phyloP scores from a whole-genome alignment of 2,329 filamentous ascomycete genomes.

The Alternaria sp. region DNA sequence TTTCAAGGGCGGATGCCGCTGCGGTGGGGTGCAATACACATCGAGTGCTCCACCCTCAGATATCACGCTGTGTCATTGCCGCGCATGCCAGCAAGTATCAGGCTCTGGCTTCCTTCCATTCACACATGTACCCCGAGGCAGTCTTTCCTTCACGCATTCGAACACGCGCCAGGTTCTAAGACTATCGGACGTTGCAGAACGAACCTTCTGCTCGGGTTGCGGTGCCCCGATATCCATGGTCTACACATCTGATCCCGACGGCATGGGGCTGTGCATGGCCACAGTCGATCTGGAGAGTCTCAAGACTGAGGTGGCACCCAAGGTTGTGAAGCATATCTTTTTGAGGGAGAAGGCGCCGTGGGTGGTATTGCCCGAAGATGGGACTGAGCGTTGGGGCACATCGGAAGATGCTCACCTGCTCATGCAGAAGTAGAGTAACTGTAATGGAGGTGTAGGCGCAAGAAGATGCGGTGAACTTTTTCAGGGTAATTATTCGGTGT shows the following conservation, averaged over 20 bases:
- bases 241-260: conserved; percentile 46
- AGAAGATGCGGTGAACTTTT: conserved; percentile 4
- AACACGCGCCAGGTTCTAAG: conserved; percentile 44
- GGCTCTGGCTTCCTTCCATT: conserved; percentile 59
- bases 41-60: conserved; percentile 47
- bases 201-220: conserved; percentile 58
- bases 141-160: conserved; percentile 47
- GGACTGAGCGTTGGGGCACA: conserved; percentile 36
- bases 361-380: conserved; percentile 41
- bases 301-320: conserved; percentile 37
- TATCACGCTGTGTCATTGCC: conserved; percentile 58
- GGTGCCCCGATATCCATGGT: conserved; percentile 59
- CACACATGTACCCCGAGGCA: conserved; percentile 45
- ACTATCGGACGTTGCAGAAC: conserved; percentile 54
- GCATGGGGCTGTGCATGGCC: conserved; percentile 51
- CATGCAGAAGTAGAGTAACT: not conserved
- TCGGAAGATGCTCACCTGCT: conserved; percentile 30
- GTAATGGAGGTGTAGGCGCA: not conserved
- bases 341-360: conserved; percentile 52
- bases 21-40: conserved; percentile 55
- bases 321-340: conserved; percentile 56
- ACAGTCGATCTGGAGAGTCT: conserved; percentile 55
- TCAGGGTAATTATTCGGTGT: conserved; percentile 6
- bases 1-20: conserved; percentile 57
- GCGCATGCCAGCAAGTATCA: conserved; percentile 59